phyloP scores from a whole-genome alignment of 306 rosid genomes.

The Corylus avellana region DNA sequence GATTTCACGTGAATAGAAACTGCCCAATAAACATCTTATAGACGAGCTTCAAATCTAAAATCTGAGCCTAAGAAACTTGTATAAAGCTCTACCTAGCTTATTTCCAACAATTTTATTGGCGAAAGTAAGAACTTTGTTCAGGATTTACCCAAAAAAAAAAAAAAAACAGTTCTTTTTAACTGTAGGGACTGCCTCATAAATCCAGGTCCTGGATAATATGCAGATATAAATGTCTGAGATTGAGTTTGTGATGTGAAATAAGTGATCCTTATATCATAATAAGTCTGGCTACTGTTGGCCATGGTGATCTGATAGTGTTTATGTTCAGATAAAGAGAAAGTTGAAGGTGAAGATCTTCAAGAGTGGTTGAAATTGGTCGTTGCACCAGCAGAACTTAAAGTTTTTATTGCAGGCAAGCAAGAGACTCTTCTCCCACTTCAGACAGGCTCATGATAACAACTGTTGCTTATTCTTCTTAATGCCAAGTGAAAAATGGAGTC shows the following conservation, averaged over 20 bases:
- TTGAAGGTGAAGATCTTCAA: conserved; percentile 89
- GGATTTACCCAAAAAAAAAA: neutral
- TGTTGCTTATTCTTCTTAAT: conserved; percentile 22
- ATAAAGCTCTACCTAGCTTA: neutral
- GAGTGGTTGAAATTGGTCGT: conserved; percentile 84
- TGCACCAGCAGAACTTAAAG: conserved; percentile 73
- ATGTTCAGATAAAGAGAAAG: conserved; percentile 83
- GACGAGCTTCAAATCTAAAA: neutral
- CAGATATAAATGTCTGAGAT: neutral
- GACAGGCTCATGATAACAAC: conserved; percentile 31
- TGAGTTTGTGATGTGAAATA: neutral
- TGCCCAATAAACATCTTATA: neutral
- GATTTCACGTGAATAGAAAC: neutral
- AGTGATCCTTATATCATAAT: neutral
- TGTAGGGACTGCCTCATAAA: neutral
- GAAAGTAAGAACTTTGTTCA: neutral
- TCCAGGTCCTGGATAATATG: neutral
- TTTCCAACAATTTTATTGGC: neutral
- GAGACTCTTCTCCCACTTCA: conserved; percentile 61
- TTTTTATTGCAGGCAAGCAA: conserved; percentile 62
- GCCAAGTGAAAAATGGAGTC: conserved; percentile 32
- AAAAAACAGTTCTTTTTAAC: neutral
- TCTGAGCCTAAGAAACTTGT: neutral
- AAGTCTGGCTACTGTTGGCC: conserved; percentile 12
- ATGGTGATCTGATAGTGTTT: conserved; percentile 36